Evolutionary conservation across 2,329 filamentous ascomycete species (phyloP).

Genomic region (Stagonosporopsis cucurbitacearum): DNA sequence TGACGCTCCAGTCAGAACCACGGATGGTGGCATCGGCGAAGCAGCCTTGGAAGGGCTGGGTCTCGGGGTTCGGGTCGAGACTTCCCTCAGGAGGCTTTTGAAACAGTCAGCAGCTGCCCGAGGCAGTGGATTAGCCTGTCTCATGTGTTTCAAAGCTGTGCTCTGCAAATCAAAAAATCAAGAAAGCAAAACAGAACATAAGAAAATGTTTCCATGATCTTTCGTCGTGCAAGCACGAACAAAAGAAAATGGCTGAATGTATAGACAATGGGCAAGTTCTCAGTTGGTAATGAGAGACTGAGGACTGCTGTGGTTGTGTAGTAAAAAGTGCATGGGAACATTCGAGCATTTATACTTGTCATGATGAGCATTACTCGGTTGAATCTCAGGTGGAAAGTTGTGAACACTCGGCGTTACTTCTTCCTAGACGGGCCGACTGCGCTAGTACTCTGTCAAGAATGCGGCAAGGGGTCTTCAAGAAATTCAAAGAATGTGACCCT

Average conservation of each 20-base stretch:
- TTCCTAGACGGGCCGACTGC: no score
- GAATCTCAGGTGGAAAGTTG: no score
- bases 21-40: neutral
- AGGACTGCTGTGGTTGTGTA: neutral
- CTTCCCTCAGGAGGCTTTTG: conserved; percentile 1
- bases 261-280: neutral
- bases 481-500: no score
- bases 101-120: conserved; percentile 19
- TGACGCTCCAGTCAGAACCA: neutral
- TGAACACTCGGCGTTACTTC: no score
- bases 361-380: no score
- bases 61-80: neutral
- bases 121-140: conserved; percentile 20
- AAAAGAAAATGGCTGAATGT: neutral
- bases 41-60: neutral
- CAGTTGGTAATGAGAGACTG: neutral
- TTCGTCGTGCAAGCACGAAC: neutral
- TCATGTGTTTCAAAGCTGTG: conserved; percentile 20
- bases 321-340: no score
- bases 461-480: no score
- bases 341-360: no score
- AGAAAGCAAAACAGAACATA: neutral
- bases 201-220: neutral
- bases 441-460: no score
- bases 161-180: conserved; percentile 8